Evolutionary conservation across 2,329 filamentous ascomycete species (phyloP), one percentile per base, ranked within the genome.

Genomic region (Tolypocladium pustulatum): DNA sequence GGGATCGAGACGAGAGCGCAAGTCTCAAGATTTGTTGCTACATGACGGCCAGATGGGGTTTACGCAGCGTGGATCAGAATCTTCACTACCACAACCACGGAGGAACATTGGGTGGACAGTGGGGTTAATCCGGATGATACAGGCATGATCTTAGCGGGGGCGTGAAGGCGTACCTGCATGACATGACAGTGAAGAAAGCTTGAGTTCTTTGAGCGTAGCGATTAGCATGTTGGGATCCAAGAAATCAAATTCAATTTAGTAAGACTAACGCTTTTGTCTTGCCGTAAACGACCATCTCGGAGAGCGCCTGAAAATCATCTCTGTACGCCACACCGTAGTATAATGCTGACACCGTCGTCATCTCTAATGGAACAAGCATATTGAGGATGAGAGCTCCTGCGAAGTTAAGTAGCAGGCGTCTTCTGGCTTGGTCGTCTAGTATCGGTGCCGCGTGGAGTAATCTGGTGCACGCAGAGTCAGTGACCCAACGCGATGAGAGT

Each of bases 381-480:
- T 53, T 17, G 20, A 22, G 30, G 30, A 22, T 53, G 30, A 34
- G 30, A 34, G 30, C 20, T 53, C 15, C 27, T n/a, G 30, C 30
- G 12, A 22, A 20, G 30, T 36, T 8, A 53, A 3, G 30, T 36
- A 36, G 30, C 13, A 15, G 15, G 30, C 17, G 9, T 32, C 20
- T n/a, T n/a, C 15, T 10, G 5, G 6, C 10, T 10, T 4, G 20
- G 38, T 17, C 9, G 27, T 53, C 60, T 67, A 74, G 61, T 74
- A 74, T 61, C 71, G 65, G 59, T 74, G 72, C 30, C 72, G 67
- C 7, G 72, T 74, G 36, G 71, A 73, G 59, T 74, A 74, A 59
- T 72, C 69, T 70, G 57, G 46, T 40, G 25, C 17, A 25, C 30
- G 17, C 12, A 49, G 15, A 22, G 46, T 60, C 17, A 63, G 60